phyloP scores from a whole-genome alignment of 768 basidiomycete genomes.

The Gymnopilus junonius region DNA sequence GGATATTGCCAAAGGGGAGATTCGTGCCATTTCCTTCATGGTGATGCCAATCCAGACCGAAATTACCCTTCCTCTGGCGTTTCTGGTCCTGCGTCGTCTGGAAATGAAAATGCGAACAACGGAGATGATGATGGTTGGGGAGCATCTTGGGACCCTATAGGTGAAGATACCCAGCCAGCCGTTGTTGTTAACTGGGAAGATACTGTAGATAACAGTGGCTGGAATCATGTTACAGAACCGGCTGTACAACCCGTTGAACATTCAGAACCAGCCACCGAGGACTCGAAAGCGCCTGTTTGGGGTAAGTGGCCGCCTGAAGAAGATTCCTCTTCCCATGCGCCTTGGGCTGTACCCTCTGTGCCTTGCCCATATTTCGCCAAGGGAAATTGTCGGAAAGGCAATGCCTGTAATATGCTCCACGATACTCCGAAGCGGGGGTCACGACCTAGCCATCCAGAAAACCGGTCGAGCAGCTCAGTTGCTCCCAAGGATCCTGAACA shows the following conservation, averaged over 20 bases:
- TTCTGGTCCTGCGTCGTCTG: conserved; percentile 7
- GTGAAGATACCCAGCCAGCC: background rate
- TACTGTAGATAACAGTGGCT: conserved; percentile 12
- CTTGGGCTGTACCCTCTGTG: background rate
- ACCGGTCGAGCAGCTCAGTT: conserved; percentile 1
- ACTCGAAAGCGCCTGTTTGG: background rate
- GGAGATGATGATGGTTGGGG: conserved; percentile 20
- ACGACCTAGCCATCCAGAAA: background rate
- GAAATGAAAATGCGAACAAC: conserved; percentile 8
- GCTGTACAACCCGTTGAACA: too few species aligned
- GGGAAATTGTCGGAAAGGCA: conserved; percentile 8
- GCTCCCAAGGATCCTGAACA: background rate
- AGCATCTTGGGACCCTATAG: conserved; percentile 4
- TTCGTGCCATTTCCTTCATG: conserved; percentile 29
- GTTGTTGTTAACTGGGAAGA: conserved; percentile 3
- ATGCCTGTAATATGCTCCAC: conserved; percentile 6
- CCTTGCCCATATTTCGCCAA: conserved; percentile 6
- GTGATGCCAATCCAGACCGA: background rate
- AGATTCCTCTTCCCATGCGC: background rate
- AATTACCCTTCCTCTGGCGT: conserved; percentile 8
- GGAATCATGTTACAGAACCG: conserved; percentile 5
- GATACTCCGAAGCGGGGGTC: background rate
- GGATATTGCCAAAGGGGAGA: conserved; percentile 25
- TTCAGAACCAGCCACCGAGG: too few species aligned
- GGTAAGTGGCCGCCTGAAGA: conserved; percentile 2